Evolutionary conservation across 176 grass and related monocot species (phyloP).

Genomic region (Carex parvula): DNA sequence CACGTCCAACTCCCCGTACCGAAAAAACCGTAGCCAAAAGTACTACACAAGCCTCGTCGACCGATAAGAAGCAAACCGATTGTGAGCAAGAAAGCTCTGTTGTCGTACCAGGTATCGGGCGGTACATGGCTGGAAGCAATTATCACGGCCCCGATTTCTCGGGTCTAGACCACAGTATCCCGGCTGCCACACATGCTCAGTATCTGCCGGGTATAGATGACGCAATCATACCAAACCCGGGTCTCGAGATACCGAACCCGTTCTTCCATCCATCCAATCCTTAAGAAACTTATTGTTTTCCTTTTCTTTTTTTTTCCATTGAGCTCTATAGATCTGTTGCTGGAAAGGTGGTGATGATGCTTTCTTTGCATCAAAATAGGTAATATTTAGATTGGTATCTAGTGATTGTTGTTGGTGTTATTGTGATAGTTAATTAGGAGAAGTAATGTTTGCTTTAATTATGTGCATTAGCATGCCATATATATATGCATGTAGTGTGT

Average conservation of each 20-base stretch:
- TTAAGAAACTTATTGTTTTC: neutral
- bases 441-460: neutral
- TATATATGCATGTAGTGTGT: neutral
- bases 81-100: constrained; percentile 46
- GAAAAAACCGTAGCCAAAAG: neutral
- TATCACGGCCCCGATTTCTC: constrained; percentile 34
- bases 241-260: constrained; percentile 83
- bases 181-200: constrained; percentile 44
- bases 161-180: constrained; percentile 71
- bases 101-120: constrained; percentile 51
- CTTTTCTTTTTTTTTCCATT: neutral
- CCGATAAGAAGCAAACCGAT: constrained; percentile 17
- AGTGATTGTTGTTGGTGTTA: neutral
- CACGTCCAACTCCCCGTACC: constrained; percentile 28
- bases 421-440: neutral
- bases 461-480: neutral
- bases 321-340: neutral
- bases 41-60: neutral
- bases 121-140: constrained; percentile 38
- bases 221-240: constrained; percentile 80
- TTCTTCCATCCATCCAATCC: constrained; percentile 34
- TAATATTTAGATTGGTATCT: constrained; percentile 3
- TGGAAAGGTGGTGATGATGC: neutral
- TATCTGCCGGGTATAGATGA: constrained; percentile 70
- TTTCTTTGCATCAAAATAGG: constrained; percentile 3